Conservation (phyloP, 345 rosid genomes). For the rapeseed (Brassica napus) region Da-Ae NC_063446.1:10936001-10936500, state of each 20-base stretch:
- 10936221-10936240: conserved; percentile 1
- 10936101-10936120: not conserved
- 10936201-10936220: conserved; percentile 5
- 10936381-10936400: not conserved
- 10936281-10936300: not conserved
- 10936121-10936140: conserved; percentile 30
- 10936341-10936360: not conserved
- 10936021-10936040: not conserved
- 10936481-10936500: not conserved
- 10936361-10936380: not conserved
- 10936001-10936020: conserved; percentile 6
- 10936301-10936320: not conserved
- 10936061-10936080: not conserved
- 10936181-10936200: conserved; percentile 24
- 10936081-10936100: conserved; percentile 12
- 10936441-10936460: not conserved
- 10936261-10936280: too few species aligned
- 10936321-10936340: not conserved
- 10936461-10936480: not conserved
- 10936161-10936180: not conserved
- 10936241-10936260: not conserved
- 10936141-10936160: conserved; percentile 17
- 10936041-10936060: not conserved
- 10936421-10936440: not conserved
- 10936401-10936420: too few species aligned